Base-by-base conservation (phyloP, 2,329 filamentous ascomycete genomes). In the Venturia nashicola region DNA sequence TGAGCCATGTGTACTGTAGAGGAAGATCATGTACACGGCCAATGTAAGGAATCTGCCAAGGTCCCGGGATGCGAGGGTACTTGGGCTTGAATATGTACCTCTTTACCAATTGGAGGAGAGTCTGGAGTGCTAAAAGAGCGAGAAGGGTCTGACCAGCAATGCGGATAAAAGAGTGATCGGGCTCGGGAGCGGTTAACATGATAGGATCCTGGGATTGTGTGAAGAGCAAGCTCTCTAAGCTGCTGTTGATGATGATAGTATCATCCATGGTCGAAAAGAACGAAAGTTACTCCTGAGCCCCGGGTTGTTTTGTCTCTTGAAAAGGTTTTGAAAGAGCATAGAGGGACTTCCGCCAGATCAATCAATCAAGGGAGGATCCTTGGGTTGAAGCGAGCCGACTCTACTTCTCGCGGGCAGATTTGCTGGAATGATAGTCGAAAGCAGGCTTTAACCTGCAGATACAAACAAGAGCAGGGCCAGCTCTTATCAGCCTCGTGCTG, bases 11-110 rank as follows among this genome's bases (percentile, higher is more conserved):
- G 68, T 73, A 76, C 42, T 78, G 66, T 67, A 79, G 77, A 2
- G 79, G 78, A 11, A 80, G 70, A 65, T 81, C 78, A 66, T 80
- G 78, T 62, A 80, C 73, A 2, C 73, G 71, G 54, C 73, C 73
- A 59, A 75, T 65, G 66, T 68, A 73, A 46, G 73, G 73, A 6
- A 74, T 63, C 55, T 76, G 69, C 16, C 70, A 68, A n/a, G 77
- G 77, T 14, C 77, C 77, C 44, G 77, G 77, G 27, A 75, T 60
- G 42, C 39, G 59, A 27, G 23, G 36, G n/a, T 60, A 60, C 23
- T 43, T 60, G 36, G 39, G 14, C 39, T 60, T 44, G 39, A 60
- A 34, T 11, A 44, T 44, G 20, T 44, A 60, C 23, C 59, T 43
- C 59, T 60, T 60, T 42, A n/a, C 39, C 39, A 44, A 5, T 11